Evolutionary conservation across 176 grass and related monocot genomes (phyloP), one percentile per base, ranked within the genome.

Genomic region (Phoenix roebelenii): DNA sequence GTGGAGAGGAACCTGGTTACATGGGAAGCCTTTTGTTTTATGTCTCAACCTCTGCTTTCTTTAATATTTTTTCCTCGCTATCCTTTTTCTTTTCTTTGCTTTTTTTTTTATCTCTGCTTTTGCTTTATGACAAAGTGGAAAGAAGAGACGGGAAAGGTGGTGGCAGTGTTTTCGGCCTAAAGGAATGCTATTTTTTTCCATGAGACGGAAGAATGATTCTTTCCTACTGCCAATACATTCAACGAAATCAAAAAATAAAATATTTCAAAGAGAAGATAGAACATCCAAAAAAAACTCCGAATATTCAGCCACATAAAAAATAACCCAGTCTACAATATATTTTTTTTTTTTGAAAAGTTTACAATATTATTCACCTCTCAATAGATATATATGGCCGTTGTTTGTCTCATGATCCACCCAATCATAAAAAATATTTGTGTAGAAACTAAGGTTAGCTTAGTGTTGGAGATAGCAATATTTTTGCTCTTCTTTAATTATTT

Each of bases 41-140:
- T 50, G 17, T 25, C 7, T 69, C 54, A 30, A 69, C 29, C 55
- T 4, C 28, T 57, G 20, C 49, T 69, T 67, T 67, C 57, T 54
- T 44, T 57, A 22, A 16, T 14, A 24, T 57, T 69, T 58, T 49
- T 32, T 28, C 23, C 53, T 23, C 44, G 3, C 18, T 57, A 20
- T 49, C 0, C 55, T 19, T 20, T 35, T 58, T 55, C 17, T 55
- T 57, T 39, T 50, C 22, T 44, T 44, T 44, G 35, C 18, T n/a
- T n/a, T 12, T 22, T 58, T 50, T 49, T 58, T 54, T 28, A 18
- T n/a, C 15, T 23, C 18, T 49, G 19, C 67, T 69, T 69, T 69
- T 69, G 32, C 67, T 69, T 69, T 69, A 58, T 58, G 32, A 69
- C 54, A 50, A 69, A 69, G 67, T 50, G 20, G 20, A 20, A 20